A percentile compares a stretch with the other conserved stretches of the same genome.
Conservation (phyloP, 352 stramenopile genomes). For the Chrysophaeum taylorii region DNA sequence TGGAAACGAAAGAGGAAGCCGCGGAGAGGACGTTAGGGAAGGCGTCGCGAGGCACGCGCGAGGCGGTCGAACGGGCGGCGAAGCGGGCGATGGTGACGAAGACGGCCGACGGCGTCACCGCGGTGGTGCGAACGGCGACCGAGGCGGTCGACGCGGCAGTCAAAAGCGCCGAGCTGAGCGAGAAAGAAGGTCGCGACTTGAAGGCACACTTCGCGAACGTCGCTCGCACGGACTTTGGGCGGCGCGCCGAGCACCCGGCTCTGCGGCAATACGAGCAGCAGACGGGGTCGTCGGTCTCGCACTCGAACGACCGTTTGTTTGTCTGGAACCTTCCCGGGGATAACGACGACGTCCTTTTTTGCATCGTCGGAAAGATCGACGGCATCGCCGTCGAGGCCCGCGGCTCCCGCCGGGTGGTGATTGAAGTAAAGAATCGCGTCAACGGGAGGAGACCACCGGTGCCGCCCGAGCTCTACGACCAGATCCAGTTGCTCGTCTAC, state of each 20-base stretch:
- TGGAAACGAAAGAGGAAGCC: background rate
- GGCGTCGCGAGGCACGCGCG: background rate
- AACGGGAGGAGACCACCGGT: background rate
- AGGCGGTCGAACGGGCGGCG: background rate
- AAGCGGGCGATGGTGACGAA: background rate
- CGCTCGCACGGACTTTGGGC: background rate
- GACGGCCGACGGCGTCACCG: background rate
- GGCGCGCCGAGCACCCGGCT: background rate
- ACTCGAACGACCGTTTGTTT: background rate
- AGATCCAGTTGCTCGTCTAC: conserved; percentile 2
- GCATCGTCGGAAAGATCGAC: conserved; percentile 5
- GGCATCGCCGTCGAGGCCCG: background rate
- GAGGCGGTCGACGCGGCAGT: background rate
- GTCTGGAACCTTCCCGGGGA: background rate
- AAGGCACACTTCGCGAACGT: background rate
- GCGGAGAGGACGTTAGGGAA: too few species aligned
- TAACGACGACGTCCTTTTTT: background rate
- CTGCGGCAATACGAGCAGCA: background rate
- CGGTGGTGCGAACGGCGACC: background rate
- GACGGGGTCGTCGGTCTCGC: background rate
- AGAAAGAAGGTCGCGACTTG: background rate
- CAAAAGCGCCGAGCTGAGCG: background rate
- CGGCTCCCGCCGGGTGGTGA: background rate
- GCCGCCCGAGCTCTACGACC: background rate
- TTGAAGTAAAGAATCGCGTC: conserved; percentile 8